These are phyloP conservation scores for Aspergillus pseudoterreus DNA, from an alignment of 2,329 filamentous ascomycete species.

Conservation along the genomic window DNA sequence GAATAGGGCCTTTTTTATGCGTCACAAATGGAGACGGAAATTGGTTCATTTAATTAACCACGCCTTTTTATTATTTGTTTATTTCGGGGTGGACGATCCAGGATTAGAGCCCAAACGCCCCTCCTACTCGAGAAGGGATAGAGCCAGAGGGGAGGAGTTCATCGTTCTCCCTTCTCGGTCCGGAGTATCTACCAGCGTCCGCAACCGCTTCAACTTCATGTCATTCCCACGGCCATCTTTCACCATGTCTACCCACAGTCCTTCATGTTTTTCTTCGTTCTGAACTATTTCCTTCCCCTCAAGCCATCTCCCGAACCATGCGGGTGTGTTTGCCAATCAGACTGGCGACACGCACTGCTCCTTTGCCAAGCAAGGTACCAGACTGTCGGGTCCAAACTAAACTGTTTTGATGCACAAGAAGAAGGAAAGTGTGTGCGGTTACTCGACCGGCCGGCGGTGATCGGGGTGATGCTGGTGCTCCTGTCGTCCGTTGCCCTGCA, in stretches of 20 bases:
- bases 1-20: not conserved
- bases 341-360: conserved; percentile 29
- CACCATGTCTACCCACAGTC: not conserved
- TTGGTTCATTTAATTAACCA: not conserved
- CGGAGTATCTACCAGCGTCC: too few species aligned
- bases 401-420: conserved; percentile 16
- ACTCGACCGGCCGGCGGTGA: conserved; percentile 12
- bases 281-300: too few species aligned
- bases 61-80: not conserved
- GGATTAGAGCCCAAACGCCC: too few species aligned
- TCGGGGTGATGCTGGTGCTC: conserved; percentile 11
- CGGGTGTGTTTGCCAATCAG: conserved; percentile 29
- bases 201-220: too few species aligned
- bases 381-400: conserved; percentile 30
- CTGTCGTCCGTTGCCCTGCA: conserved; percentile 6
- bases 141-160: too few species aligned
- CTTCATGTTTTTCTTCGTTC: conserved; percentile 5
- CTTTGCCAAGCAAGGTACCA: conserved; percentile 32
- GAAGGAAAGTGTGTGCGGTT: conserved; percentile 14
- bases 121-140: too few species aligned
- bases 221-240: not conserved
- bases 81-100: too few species aligned
- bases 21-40: not conserved
- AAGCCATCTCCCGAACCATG: conserved; percentile 10
- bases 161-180: too few species aligned